phyloP scores from a whole-genome alignment of 1,284 basidiomycete species.

The Marasmius sp. region DNA sequence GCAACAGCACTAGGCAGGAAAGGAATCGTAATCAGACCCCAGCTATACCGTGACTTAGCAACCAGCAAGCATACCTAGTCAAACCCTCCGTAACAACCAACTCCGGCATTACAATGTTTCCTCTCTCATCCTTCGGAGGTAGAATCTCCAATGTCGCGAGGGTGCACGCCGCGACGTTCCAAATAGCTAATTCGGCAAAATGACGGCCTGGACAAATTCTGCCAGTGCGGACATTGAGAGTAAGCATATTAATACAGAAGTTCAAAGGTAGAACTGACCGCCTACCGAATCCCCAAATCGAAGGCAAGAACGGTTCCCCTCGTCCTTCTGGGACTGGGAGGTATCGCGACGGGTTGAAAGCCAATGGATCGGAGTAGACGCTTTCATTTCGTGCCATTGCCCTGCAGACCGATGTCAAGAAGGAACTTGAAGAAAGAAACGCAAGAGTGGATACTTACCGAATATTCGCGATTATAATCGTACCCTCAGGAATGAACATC shows the following conservation, averaged over 20 bases:
- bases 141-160: constrained; percentile 13
- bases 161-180: constrained; percentile 18
- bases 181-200: constrained; percentile 18
- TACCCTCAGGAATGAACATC: constrained; percentile 1
- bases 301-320: background rate
- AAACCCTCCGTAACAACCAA: constrained; percentile 14
- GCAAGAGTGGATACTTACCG: background rate
- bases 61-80: constrained; percentile 8
- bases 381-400: constrained; percentile 1
- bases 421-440: background rate
- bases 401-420: background rate
- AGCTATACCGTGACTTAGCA: background rate
- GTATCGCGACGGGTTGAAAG: background rate
- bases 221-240: background rate
- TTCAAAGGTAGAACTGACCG: background rate
- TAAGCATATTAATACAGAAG: background rate
- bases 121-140: constrained; percentile 7
- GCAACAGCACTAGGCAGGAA: constrained; percentile 10
- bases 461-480: background rate
- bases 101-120: constrained; percentile 6
- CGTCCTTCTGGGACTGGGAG: constrained; percentile 2
- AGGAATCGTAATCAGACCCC: background rate
- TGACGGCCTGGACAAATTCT: constrained; percentile 18
- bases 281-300: background rate
- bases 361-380: background rate